Evolutionary conservation across 257 asterid genomes (phyloP).

Genomic region (Cinchona pubescens): DNA sequence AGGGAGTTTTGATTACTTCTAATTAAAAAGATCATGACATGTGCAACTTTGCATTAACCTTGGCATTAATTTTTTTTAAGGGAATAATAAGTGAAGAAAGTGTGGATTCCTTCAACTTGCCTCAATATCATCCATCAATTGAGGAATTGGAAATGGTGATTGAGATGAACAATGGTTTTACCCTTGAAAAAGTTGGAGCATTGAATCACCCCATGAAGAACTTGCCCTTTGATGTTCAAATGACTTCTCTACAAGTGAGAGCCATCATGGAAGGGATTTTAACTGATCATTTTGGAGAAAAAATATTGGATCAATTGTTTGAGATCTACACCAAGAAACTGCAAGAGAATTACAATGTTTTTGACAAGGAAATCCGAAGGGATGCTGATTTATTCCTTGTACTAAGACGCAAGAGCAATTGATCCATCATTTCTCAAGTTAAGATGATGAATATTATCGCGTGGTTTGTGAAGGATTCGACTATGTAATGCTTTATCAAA

Average conservation of each 20-base stretch:
- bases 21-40: neutral
- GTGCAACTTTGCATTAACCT: neutral
- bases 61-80: neutral
- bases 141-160: slow-evolving; percentile 21
- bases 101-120: slow-evolving; percentile 22
- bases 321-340: slow-evolving; percentile 13
- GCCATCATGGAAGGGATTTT: slow-evolving; percentile 19
- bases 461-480: neutral
- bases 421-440: neutral
- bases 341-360: slow-evolving; percentile 17
- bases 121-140: slow-evolving; percentile 21
- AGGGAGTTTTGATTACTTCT: neutral
- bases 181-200: slow-evolving; percentile 10
- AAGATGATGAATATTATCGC: too few relatives aligned
- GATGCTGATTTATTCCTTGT: slow-evolving; percentile 15
- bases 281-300: slow-evolving; percentile 10
- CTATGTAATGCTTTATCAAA: neutral
- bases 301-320: slow-evolving; percentile 16
- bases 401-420: slow-evolving; percentile 8
- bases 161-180: slow-evolving; percentile 12
- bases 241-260: slow-evolving; percentile 1
- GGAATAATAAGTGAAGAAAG: slow-evolving; percentile 21
- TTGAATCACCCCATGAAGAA: slow-evolving; percentile 19
- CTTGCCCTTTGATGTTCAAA: slow-evolving; percentile 7
- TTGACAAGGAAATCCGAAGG: slow-evolving; percentile 13